Evolutionary conservation across 768 basidiomycete species (phyloP).

Genomic region (Lactifluus volemus): DNA sequence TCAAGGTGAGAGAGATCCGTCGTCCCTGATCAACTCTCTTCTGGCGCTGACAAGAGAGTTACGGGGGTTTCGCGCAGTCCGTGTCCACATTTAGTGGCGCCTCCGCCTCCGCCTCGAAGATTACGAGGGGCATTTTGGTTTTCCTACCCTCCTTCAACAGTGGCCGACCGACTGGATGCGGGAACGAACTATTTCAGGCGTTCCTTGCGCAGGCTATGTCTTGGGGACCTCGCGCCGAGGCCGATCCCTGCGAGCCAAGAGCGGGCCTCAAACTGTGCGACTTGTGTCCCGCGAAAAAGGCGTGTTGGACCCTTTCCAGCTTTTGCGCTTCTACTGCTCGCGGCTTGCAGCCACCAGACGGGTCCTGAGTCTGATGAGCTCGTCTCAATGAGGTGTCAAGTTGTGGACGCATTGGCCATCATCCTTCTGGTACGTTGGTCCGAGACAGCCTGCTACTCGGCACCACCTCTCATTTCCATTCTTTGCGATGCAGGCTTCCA

Average conservation of each 20-base stretch:
- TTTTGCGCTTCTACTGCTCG: conserved; percentile 46
- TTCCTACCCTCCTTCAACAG: conserved; percentile 37
- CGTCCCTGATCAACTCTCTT: too few relatives aligned
- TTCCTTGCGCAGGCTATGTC: conserved; percentile 32
- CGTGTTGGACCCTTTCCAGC: conserved; percentile 34
- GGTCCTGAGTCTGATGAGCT: conserved; percentile 26
- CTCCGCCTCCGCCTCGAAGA: conserved; percentile 37
- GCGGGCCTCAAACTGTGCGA: conserved; percentile 38
- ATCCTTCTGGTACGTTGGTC: conserved; percentile 38
- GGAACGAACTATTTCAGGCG: conserved; percentile 33
- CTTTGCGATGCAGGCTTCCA: conserved; percentile 26
- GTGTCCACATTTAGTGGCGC: conserved; percentile 34
- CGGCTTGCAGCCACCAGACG: conserved; percentile 30
- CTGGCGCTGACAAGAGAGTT: background rate
- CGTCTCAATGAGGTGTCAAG: conserved; percentile 34
- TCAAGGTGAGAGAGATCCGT: conserved; percentile 33
- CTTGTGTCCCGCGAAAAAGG: conserved; percentile 34
- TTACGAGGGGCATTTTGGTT: conserved; percentile 47
- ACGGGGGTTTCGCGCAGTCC: conserved; percentile 31
- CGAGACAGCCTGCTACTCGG: background rate
- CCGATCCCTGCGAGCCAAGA: conserved; percentile 28
- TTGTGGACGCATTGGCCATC: conserved; percentile 42
- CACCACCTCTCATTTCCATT: background rate
- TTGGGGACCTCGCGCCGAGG: conserved; percentile 22
- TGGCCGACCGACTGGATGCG: conserved; percentile 28